A percentile compares a stretch with the other conserved stretches of the same genome.
These are phyloP conservation scores for Pestalotiopsis sp. DNA, from an alignment of 2,329 filamentous ascomycete genomes.

Conservation along the genomic window DNA sequence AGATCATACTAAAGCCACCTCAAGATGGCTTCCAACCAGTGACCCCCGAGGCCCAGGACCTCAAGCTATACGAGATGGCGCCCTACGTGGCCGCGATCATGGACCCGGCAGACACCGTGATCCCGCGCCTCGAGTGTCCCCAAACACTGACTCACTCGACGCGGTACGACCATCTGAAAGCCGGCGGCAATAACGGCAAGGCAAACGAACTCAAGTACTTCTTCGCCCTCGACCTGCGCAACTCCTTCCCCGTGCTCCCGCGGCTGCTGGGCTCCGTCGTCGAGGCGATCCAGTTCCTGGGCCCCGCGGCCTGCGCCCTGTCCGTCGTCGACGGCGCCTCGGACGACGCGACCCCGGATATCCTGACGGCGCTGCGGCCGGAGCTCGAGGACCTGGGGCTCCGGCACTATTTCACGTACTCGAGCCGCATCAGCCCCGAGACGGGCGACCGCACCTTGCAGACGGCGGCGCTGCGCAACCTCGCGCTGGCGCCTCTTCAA, in stretches of 20 bases:
- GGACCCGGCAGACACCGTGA: slow-evolving; percentile 21
- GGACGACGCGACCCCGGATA: slow-evolving; percentile 53
- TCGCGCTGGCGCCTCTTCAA: slow-evolving; percentile 50
- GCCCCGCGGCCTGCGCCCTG: slow-evolving; percentile 51
- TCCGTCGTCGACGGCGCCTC: slow-evolving; percentile 61
- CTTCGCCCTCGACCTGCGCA: slow-evolving; percentile 55
- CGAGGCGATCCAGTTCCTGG: slow-evolving; percentile 51
- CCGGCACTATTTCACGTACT: slow-evolving; percentile 41
- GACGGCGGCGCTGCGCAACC: slow-evolving; percentile 54
- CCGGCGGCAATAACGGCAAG: background rate
- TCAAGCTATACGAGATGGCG: slow-evolving; percentile 5
- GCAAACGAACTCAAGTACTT: slow-evolving; percentile 39
- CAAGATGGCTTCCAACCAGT: background rate
- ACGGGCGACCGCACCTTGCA: slow-evolving; percentile 45
- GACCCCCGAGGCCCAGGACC: background rate
- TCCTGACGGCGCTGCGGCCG: slow-evolving; percentile 44
- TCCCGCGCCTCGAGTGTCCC: slow-evolving; percentile 33
- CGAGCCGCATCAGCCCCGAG: slow-evolving; percentile 45
- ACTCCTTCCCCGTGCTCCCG: slow-evolving; percentile 47
- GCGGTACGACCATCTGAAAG: slow-evolving; percentile 25
- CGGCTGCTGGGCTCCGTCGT: slow-evolving; percentile 54
- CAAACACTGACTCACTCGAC: slow-evolving; percentile 5
- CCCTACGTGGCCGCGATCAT: slow-evolving; percentile 32
- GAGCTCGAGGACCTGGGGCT: slow-evolving; percentile 40
- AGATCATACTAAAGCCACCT: background rate